These are phyloP conservation scores for Flaveria brownii DNA, from an alignment of 129 eudicot genomes.

Conservation along the genomic window DNA sequence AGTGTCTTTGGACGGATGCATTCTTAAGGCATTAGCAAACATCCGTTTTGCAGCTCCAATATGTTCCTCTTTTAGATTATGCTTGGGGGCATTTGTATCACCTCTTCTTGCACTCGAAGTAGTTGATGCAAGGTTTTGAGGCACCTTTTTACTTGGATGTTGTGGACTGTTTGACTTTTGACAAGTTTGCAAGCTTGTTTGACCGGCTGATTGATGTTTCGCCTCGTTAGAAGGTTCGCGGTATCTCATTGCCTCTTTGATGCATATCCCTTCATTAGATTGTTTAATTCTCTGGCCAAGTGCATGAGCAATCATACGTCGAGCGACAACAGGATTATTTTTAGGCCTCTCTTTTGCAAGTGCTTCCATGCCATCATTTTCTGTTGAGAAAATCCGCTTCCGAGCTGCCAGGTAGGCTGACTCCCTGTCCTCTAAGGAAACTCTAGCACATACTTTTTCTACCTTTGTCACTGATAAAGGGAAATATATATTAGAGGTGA, in stretches of 20 bases:
- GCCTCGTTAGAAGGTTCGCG: slow-evolving; percentile 14
- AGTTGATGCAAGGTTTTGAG: slow-evolving; percentile 18
- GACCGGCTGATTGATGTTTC: slow-evolving; percentile 30
- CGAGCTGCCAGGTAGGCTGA: slow-evolving; percentile 85
- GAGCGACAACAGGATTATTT: slow-evolving; percentile 78
- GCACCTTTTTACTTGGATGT: slow-evolving; percentile 3
- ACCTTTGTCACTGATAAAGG: slow-evolving; percentile 45
- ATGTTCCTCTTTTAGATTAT: slow-evolving; percentile 54
- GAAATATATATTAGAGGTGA: slow-evolving; percentile 1
- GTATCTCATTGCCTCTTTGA: slow-evolving; percentile 19
- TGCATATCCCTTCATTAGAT: slow-evolving; percentile 23
- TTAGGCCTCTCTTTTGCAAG: slow-evolving; percentile 54
- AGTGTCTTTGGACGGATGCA: slow-evolving; percentile 44
- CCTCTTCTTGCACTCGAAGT: slow-evolving; percentile 27
- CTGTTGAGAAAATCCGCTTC: slow-evolving; percentile 61
- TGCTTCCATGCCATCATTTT: slow-evolving; percentile 37
- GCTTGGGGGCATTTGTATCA: slow-evolving; percentile 26
- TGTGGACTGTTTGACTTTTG: slow-evolving; percentile 28
- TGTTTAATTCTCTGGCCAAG: slow-evolving; percentile 61
- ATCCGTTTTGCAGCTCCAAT: slow-evolving; percentile 88
- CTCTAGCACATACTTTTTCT: slow-evolving; percentile 24
- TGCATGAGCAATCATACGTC: slow-evolving; percentile 96
- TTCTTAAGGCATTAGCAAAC: slow-evolving; percentile 81
- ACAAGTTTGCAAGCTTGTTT: slow-evolving; percentile 27
- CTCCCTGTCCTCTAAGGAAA: slow-evolving; percentile 80